Percentiles rank a stretch among this genome's conserved stretches.
Conservation (phyloP, 2,329 filamentous ascomycete species). For the Alternaria solani region DNA sequence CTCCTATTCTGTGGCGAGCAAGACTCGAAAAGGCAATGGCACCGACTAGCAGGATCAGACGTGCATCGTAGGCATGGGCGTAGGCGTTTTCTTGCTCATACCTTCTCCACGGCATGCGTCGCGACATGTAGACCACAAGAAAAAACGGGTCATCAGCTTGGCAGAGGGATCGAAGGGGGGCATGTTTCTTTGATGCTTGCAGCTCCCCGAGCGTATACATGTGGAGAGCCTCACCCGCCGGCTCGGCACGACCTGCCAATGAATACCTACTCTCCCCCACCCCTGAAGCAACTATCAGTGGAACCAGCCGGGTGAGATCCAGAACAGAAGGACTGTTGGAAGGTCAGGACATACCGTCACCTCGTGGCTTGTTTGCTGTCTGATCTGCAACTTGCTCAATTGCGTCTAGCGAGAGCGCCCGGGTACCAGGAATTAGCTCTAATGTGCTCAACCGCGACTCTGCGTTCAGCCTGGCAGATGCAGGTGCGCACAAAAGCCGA, state of each 20-base stretch:
- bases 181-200: neutral
- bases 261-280: neutral
- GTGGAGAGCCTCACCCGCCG: neutral
- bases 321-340: neutral
- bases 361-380: neutral
- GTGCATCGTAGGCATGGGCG: neutral
- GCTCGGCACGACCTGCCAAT: neutral
- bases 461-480: neutral
- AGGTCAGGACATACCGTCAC: neutral
- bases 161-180: neutral
- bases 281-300: neutral
- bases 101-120: neutral
- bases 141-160: neutral
- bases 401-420: neutral
- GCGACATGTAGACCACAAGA: neutral
- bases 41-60: neutral
- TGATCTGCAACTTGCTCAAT: conserved; percentile 1
- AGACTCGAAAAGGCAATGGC: neutral
- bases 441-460: neutral
- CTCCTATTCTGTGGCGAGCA: neutral
- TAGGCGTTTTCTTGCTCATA: neutral
- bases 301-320: neutral
- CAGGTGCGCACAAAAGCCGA: neutral
- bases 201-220: neutral
- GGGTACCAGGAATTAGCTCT: neutral